These are phyloP conservation scores for Trichosanthes cucumerina DNA, from an alignment of 306 rosid genomes.

Conservation along the genomic window DNA sequence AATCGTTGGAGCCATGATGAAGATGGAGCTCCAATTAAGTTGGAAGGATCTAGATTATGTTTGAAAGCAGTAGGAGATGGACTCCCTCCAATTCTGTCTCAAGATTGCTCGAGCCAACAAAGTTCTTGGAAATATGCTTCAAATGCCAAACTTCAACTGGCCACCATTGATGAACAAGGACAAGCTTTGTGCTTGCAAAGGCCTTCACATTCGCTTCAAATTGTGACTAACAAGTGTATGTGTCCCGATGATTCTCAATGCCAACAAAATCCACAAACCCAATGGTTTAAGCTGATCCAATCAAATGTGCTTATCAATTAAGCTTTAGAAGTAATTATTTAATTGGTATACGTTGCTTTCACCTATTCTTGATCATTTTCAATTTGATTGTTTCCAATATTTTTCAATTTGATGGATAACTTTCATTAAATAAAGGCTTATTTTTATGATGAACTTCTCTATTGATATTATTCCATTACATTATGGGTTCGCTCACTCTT, in stretches of 20 bases:
- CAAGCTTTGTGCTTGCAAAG: conserved; percentile 21
- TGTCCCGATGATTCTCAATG: conserved; percentile 12
- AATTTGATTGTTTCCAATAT: too few relatives aligned
- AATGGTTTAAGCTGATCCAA: background rate
- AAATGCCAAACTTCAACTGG: conserved; percentile 27
- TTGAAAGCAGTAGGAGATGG: conserved; percentile 23
- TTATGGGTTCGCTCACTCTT: too few relatives aligned
- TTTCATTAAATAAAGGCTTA: too few relatives aligned
- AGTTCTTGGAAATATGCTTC: conserved; percentile 27
- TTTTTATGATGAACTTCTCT: too few relatives aligned
- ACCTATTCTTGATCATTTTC: too few relatives aligned
- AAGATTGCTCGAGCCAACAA: conserved; percentile 20
- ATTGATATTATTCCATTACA: too few relatives aligned
- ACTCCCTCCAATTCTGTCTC: conserved; percentile 15
- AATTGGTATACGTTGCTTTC: too few relatives aligned
- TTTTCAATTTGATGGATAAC: too few relatives aligned
- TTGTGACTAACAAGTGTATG: conserved; percentile 26
- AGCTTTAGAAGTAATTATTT: too few relatives aligned
- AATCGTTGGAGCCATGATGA: conserved; percentile 21
- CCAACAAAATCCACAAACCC: background rate
- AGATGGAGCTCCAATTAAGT: conserved; percentile 22
- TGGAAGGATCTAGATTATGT: conserved; percentile 10
- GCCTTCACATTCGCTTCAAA: conserved; percentile 14
- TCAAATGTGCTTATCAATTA: background rate
- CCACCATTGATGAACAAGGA: conserved; percentile 12